phyloP scores from a whole-genome alignment of 176 grass and related monocot genomes.

The Triticum urartu region DNA sequence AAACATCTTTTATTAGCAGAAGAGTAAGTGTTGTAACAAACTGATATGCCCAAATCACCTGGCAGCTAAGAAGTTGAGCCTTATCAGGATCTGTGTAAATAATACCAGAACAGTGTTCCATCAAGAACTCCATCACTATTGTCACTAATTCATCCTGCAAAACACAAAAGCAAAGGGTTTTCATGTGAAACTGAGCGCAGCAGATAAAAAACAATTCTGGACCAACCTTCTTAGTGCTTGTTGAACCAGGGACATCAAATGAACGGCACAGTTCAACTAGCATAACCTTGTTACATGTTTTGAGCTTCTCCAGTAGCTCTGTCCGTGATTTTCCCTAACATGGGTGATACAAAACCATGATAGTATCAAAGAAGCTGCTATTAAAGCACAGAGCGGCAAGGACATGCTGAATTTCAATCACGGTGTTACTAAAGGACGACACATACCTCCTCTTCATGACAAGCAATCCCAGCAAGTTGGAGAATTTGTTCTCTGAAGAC shows the following conservation, averaged over 20 bases:
- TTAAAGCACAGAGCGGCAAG: neutral
- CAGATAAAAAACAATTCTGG: slow-evolving; percentile 28
- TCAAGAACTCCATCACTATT: slow-evolving; percentile 43
- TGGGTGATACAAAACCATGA: slow-evolving; percentile 13
- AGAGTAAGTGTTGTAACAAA: slow-evolving; percentile 3
- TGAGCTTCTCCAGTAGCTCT: slow-evolving; percentile 48
- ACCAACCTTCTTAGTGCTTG: slow-evolving; percentile 41
- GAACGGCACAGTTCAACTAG: slow-evolving; percentile 41
- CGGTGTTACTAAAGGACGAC: neutral
- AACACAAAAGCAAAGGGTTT: neutral
- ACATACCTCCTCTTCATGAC: slow-evolving; percentile 36
- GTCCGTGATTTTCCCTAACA: slow-evolving; percentile 33
- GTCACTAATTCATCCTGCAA: slow-evolving; percentile 41
- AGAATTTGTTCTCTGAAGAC: slow-evolving; percentile 50
- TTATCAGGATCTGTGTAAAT: slow-evolving; percentile 28
- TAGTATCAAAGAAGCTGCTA: neutral
- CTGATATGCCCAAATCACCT: slow-evolving; percentile 8
- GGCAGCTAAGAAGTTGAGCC: slow-evolving; percentile 32
- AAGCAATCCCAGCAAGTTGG: slow-evolving; percentile 27
- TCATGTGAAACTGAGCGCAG: neutral
- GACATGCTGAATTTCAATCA: neutral
- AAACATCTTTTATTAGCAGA: neutral
- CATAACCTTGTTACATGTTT: slow-evolving; percentile 3
- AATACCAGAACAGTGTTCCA: slow-evolving; percentile 19
- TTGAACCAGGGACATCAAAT: slow-evolving; percentile 36